These are phyloP conservation scores for Solanum acaule DNA, from an alignment of 257 asterid species.

Conservation along the genomic window DNA sequence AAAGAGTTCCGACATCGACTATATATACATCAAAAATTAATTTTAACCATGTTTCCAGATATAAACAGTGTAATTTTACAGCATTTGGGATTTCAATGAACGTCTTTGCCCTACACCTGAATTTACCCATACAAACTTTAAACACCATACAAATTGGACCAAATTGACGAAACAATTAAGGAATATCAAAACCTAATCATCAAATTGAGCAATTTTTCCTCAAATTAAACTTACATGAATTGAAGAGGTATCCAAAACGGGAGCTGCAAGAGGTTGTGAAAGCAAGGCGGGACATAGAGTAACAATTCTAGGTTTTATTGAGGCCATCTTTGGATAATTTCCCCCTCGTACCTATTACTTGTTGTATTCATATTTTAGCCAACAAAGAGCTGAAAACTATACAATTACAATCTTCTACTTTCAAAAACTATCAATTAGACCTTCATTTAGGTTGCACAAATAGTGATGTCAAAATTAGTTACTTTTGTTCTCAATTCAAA, in stretches of 20 bases:
- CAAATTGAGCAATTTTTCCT: background rate
- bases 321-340: background rate
- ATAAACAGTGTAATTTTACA: background rate
- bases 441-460: background rate
- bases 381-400: background rate
- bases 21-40: background rate
- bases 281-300: background rate
- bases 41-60: background rate
- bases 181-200: background rate
- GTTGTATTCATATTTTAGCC: background rate
- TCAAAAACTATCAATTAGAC: background rate
- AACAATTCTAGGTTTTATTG: background rate
- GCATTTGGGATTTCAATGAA: background rate
- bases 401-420: background rate
- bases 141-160: background rate
- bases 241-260: background rate
- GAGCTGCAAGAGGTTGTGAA: background rate
- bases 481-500: background rate
- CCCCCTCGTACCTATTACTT: background rate
- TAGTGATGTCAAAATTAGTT: background rate
- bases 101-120: background rate
- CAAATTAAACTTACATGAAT: background rate
- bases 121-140: background rate
- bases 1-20: background rate
- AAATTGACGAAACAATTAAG: background rate